phyloP scores from a whole-genome alignment of 768 basidiomycete genomes.

The Daedaleopsis nitida region DNA sequence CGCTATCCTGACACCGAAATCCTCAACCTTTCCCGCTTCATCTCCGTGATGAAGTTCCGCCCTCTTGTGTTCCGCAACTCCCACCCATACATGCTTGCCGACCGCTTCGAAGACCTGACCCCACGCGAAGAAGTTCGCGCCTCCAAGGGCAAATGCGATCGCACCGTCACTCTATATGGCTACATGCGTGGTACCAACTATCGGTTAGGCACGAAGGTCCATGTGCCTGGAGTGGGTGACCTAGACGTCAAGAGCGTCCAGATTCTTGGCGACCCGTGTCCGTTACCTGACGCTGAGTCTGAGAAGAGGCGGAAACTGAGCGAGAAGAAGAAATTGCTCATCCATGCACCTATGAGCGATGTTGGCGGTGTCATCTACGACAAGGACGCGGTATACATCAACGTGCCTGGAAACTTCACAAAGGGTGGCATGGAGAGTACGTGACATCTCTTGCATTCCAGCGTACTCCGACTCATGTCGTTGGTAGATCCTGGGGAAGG shows the following conservation, averaged over 20 bases:
- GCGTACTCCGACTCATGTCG: not conserved
- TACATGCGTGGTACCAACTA: conserved; percentile 92
- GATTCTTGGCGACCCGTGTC: conserved; percentile 91
- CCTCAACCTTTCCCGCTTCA: conserved; percentile 93
- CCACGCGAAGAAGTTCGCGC: conserved; percentile 79
- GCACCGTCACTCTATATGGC: conserved; percentile 92
- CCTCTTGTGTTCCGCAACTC: conserved; percentile 94
- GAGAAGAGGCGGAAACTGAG: conserved; percentile 92
- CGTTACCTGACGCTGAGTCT: conserved; percentile 85
- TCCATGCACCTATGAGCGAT: conserved; percentile 99
- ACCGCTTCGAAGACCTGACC: conserved; percentile 94
- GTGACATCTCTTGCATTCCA: conserved; percentile 19
- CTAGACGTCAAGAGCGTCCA: conserved; percentile 73
- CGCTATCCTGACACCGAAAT: conserved; percentile 98
- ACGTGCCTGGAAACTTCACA: conserved; percentile 94
- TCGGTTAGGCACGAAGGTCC: conserved; percentile 74
- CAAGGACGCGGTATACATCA: conserved; percentile 98
- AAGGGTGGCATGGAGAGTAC: conserved; percentile 68
- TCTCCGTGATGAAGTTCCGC: conserved; percentile 98
- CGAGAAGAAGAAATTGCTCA: conserved; percentile 89
- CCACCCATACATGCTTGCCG: conserved; percentile 93
- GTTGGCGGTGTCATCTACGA: conserved; percentile 96
- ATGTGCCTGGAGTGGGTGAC: conserved; percentile 95
- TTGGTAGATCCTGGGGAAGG: conserved; percentile 76
- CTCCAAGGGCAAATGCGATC: conserved; percentile 86